phyloP scores from a whole-genome alignment of 352 stramenopile species.

The Phytophthora cryptogea region DNA sequence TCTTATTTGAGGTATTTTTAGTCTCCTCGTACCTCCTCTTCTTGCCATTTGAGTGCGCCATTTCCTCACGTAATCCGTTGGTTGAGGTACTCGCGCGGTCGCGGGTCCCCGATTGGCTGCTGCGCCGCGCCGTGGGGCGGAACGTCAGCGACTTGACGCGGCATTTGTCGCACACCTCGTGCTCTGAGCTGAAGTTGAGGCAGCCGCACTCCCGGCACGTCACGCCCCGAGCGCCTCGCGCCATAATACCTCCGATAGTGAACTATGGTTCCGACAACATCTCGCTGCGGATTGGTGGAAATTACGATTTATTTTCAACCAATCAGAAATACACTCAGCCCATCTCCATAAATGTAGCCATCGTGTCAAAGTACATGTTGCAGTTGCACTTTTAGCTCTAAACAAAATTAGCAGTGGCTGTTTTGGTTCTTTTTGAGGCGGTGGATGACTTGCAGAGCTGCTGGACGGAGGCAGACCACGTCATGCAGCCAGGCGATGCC shows the following conservation, averaged over 20 bases:
- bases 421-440: background rate
- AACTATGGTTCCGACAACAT: background rate
- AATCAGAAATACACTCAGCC: background rate
- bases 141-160: conserved; percentile 17
- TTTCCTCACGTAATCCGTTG: background rate
- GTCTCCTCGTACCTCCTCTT: conserved; percentile 16
- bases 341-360: conserved; percentile 10
- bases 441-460: conserved; percentile 15
- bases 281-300: conserved; percentile 12
- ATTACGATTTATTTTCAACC: background rate
- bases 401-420: conserved; percentile 3
- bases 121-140: conserved; percentile 10
- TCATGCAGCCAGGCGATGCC: conserved; percentile 27
- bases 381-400: conserved; percentile 8
- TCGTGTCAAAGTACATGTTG: conserved; percentile 7
- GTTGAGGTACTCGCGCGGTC: background rate
- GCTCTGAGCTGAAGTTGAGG: conserved; percentile 46
- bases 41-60: conserved; percentile 13
- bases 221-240: conserved; percentile 20
- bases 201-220: conserved; percentile 50
- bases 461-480: conserved; percentile 3
- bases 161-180: conserved; percentile 40
- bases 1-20: conserved; percentile 9
- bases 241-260: conserved; percentile 17
- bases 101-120: background rate